Percentiles rank a stretch among this genome's conserved stretches.
Evolutionary conservation across 148 eudicot species (phyloP).

Genomic region (Silene latifolia): DNA sequence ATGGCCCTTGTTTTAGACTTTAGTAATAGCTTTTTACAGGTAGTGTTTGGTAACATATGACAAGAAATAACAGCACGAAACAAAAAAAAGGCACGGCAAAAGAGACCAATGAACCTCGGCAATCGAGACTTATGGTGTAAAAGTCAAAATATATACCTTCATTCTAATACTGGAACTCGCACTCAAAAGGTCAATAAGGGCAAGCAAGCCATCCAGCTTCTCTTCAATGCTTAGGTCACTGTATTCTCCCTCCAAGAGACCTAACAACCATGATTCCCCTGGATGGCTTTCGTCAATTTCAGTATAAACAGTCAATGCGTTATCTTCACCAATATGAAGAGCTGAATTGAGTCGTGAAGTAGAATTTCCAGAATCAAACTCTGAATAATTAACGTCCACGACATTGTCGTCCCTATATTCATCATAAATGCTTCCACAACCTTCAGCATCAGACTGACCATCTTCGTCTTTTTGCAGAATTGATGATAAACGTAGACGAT

Average conservation of each 20-base stretch:
- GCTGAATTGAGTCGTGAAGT: slow-evolving; percentile 20
- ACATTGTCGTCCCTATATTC: slow-evolving; percentile 39
- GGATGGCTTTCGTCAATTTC: slow-evolving; percentile 95
- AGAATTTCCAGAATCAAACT: slow-evolving; percentile 47
- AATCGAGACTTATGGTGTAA: slow-evolving; percentile 1
- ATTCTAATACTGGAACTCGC: slow-evolving; percentile 66
- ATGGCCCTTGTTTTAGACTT: not conserved
- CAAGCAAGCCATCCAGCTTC: slow-evolving; percentile 67
- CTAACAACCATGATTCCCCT: slow-evolving; percentile 87
- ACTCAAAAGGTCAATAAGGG: slow-evolving; percentile 76
- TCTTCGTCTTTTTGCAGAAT: slow-evolving; percentile 45
- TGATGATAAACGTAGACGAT: slow-evolving; percentile 63
- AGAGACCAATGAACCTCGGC: not conserved
- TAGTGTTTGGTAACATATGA: not conserved
- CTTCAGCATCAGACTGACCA: slow-evolving; percentile 55
- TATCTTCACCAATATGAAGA: slow-evolving; percentile 26
- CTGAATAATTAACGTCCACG: slow-evolving; percentile 39
- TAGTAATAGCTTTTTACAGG: not conserved
- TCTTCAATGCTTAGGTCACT: slow-evolving; percentile 84
- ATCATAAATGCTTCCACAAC: slow-evolving; percentile 73
- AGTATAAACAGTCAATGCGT: slow-evolving; percentile 28
- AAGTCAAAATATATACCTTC: slow-evolving; percentile 51
- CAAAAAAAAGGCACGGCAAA: not conserved
- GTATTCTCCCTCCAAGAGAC: slow-evolving; percentile 91
- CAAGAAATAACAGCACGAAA: slow-evolving; percentile 10